Conservation (phyloP, 331 rosid species). For the Prunus yedoensis region DNA sequence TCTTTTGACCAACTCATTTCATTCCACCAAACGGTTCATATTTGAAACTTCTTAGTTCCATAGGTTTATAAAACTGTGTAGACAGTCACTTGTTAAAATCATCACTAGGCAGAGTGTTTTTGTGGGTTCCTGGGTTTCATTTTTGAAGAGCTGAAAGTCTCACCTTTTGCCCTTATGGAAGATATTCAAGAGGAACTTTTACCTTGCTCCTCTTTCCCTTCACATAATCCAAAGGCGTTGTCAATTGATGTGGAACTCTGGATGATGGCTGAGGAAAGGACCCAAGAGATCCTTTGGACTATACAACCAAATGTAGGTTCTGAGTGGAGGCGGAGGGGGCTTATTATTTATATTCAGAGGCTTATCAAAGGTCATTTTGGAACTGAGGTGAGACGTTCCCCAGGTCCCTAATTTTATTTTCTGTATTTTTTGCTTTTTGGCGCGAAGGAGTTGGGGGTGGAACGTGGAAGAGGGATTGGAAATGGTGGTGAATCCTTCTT, state of each 20-base stretch:
- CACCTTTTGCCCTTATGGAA: conserved; percentile 34
- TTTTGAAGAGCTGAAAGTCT: conserved; percentile 33
- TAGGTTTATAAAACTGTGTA: conserved; percentile 9
- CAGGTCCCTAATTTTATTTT: neutral
- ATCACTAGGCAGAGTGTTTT: conserved; percentile 19
- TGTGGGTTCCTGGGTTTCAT: conserved; percentile 25
- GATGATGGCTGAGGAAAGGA: conserved; percentile 48
- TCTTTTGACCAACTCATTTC: neutral
- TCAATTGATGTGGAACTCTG: conserved; percentile 44
- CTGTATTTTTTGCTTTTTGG: neutral
- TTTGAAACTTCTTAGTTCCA: neutral
- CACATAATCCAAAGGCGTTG: conserved; percentile 39
- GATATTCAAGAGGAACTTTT: conserved; percentile 25
- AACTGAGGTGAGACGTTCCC: conserved; percentile 54
- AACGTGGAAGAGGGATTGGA: neutral
- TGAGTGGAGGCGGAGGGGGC: conserved; percentile 51
- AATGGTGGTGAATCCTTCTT: neutral
- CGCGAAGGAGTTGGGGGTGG: no score
- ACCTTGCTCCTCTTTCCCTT: conserved; percentile 15
- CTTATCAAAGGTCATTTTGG: conserved; percentile 41
- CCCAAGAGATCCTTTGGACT: conserved; percentile 50
- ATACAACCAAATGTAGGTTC: conserved; percentile 67
- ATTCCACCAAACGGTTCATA: neutral
- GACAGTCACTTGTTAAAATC: conserved; percentile 22
- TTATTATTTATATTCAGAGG: conserved; percentile 51